Conservation (phyloP, 768 basidiomycete genomes). For the Coprinopsis sp. region DNA sequence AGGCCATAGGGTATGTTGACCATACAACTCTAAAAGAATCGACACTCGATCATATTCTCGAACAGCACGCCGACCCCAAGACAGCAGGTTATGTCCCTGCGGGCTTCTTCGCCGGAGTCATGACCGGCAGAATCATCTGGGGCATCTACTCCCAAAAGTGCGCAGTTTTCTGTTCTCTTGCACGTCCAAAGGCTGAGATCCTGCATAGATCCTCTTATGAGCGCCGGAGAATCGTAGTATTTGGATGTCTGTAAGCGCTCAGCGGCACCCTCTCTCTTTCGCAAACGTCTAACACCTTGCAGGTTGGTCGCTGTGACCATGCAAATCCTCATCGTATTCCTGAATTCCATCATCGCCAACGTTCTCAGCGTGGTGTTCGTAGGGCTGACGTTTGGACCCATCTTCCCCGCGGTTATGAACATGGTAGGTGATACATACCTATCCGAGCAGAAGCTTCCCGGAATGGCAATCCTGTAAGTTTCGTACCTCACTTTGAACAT, state of each 20-base stretch:
- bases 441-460: conserved; percentile 41
- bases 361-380: conserved; percentile 43
- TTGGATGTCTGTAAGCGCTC: conserved; percentile 36
- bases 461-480: conserved; percentile 50
- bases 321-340: conserved; percentile 49
- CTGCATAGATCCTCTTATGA: conserved; percentile 37
- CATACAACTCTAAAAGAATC: neutral
- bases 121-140: conserved; percentile 45
- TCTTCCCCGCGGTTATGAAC: conserved; percentile 44
- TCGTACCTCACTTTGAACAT: neutral
- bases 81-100: conserved; percentile 54
- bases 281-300: too few species aligned
- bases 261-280: neutral
- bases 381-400: conserved; percentile 45
- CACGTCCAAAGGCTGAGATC: too few species aligned
- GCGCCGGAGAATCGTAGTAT: conserved; percentile 25
- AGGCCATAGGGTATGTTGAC: conserved; percentile 33
- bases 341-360: conserved; percentile 43
- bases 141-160: conserved; percentile 43
- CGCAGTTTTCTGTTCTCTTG: conserved; percentile 5
- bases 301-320: conserved; percentile 40
- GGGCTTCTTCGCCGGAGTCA: conserved; percentile 56
- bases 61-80: conserved; percentile 42
- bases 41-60: conserved; percentile 6
- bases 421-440: conserved; percentile 45